These are phyloP conservation scores for Canna indica DNA, from an alignment of 176 grass and related monocot genomes.

Conservation along the genomic window DNA sequence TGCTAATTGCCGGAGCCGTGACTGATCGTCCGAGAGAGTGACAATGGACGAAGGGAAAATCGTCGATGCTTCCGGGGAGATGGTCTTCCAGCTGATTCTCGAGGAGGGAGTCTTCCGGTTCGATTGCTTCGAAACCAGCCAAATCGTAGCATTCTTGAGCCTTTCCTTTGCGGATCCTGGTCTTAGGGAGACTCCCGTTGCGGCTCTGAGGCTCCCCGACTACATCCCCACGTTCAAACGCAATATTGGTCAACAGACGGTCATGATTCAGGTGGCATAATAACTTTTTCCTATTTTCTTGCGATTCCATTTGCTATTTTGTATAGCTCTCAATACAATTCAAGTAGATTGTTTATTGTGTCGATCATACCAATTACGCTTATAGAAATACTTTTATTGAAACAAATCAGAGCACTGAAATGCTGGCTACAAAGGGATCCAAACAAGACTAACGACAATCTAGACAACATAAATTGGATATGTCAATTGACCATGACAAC, in stretches of 20 bases:
- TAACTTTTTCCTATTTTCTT: not conserved
- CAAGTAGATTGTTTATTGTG: not conserved
- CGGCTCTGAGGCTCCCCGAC: constrained; percentile 22
- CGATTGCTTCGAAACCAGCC: constrained; percentile 53
- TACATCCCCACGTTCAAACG: constrained; percentile 39
- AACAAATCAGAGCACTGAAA: not conserved
- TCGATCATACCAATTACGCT: too few species aligned
- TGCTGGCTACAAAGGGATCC: not conserved
- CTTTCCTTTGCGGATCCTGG: constrained; percentile 53
- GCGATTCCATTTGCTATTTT: not conserved
- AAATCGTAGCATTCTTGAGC: constrained; percentile 43
- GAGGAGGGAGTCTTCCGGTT: constrained; percentile 78
- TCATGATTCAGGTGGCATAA: constrained; percentile 47
- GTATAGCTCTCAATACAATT: not conserved
- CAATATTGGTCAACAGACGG: constrained; percentile 34
- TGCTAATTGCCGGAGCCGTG: not conserved
- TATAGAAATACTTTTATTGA: not conserved
- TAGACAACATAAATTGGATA: not conserved
- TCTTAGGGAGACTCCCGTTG: constrained; percentile 38
- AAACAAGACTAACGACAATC: not conserved
- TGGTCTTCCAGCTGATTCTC: constrained; percentile 48
- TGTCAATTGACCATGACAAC: not conserved
- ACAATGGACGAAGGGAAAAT: constrained; percentile 10
- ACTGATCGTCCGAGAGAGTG: not conserved
- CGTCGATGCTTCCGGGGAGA: constrained; percentile 5